Evolutionary conservation across 192 early-diverging fungal species (phyloP).

Genomic region (Endogone sp.): DNA sequence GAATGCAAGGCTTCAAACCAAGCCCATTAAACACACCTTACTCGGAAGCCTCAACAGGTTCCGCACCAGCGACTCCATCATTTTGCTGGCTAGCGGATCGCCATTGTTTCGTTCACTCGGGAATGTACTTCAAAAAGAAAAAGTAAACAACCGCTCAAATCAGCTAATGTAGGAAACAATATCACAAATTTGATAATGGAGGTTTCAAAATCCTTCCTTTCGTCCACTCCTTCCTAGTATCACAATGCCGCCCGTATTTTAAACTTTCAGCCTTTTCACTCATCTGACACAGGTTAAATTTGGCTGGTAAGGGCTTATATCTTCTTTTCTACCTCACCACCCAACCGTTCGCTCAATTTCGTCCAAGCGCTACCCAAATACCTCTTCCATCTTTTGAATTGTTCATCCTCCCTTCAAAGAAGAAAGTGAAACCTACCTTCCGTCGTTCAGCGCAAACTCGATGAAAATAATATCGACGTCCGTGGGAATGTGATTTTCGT

Average conservation of each 20-base stretch:
- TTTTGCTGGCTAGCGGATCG: constrained; percentile 6
- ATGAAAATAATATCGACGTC: constrained; percentile 16
- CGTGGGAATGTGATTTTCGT: constrained; percentile 9
- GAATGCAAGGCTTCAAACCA: not conserved
- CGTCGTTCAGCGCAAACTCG: constrained; percentile 15
- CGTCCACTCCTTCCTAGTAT: no score
- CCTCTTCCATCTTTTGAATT: no score
- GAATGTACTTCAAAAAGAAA: not conserved
- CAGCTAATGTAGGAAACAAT: no score
- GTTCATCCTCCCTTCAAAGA: not conserved
- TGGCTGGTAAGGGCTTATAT: no score
- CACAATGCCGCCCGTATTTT: no score
- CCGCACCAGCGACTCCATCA: constrained; percentile 19
- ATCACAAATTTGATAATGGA: no score
- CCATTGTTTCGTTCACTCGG: constrained; percentile 5
- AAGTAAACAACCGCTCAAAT: not conserved
- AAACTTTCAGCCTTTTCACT: no score
- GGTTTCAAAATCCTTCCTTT: no score
- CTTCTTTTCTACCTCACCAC: no score
- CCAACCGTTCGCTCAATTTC: no score
- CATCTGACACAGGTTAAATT: no score
- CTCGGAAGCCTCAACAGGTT: constrained; percentile 14
- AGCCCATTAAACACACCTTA: constrained; percentile 7
- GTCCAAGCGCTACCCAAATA: no score
- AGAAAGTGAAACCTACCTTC: constrained; percentile 11